Base-by-base conservation (phyloP, 2,329 filamentous ascomycete species). In the Dissoconium aciculare region DNA sequence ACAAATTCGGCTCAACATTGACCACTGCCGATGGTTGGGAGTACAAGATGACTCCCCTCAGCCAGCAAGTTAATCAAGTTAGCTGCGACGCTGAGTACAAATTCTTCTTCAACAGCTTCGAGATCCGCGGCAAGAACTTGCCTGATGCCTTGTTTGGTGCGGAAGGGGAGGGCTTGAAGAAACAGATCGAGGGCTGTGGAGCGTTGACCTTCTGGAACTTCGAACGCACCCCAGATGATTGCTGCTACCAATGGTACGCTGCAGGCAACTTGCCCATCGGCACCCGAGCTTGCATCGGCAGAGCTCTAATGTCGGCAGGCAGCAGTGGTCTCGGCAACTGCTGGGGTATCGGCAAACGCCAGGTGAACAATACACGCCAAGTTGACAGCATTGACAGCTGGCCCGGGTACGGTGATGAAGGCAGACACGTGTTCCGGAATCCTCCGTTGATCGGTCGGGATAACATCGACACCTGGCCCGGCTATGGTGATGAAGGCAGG, bases 51-150 rank as follows among this genome's bases (percentile, higher is more conserved):
- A 25, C 17, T 6, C 33, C 33, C 12, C 15, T 32, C 6, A 32
- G 30, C 21, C 11, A 32, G 17, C 29, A 36, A 16, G 26, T 36
- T 5, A 36, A 36, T 17, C 25, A 32, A 19, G 30, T 36, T 13
- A 36, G 11, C 13, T 32, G 33, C 16, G 33, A 36, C 11, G 25
- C 32, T n/a, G 27, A 24, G 4, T 36, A 36, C 19, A 36, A 28
- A 11, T 24, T 33, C 14, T 12, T 15, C 4, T 33, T 6, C 11
- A 26, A 33, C n/a, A 9, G n/a, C 6, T 14, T 36, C 21, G 30
- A 36, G 15, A 24, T 36, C 11, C 33, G 33, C 9, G 33, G 33
- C 5, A 35, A 35, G 23, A 35, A 31, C 28, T 17, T 31, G 5
- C 33, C 33, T 5, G 15, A 27, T 14, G 33, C 19, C 8, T 8